Base-by-base conservation (phyloP, 495 filamentous ascomycete genomes). In the Aspergillus incahuasiensis region DNA sequence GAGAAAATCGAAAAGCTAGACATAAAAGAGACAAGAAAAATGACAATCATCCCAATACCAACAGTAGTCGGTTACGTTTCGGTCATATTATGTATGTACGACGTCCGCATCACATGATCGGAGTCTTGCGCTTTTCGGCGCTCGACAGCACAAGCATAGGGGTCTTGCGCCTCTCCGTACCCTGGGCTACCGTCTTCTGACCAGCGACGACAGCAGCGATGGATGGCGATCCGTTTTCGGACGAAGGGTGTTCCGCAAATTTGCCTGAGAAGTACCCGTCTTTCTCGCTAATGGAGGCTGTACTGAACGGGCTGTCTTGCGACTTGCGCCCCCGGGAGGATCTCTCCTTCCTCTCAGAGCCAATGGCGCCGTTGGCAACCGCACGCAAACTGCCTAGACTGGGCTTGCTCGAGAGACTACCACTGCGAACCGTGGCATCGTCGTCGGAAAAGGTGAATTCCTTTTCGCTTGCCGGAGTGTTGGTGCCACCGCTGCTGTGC, bases 111-210 rank as follows among this genome's bases (percentile, higher is more conserved):
- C 71, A 76, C 67, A 76, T 69, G 65, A 86, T 74, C 46, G 85
- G 78, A 68, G 82, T 88, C 78, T 90, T 96, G 66, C 91, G 87
- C 83, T 96, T 96, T 74, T 95, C 91, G 54, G 88, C 89, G 66
- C 85, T 90, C 54, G 85, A 91, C 46, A 96, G 80, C 56, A 97
- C 87, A 68, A 96, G 82, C 79, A 90, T 86, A 11, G 90, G 86
- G 47, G 86, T 88, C 80, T 86, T 92, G 66, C 88, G 87, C 66
- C 86, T 81, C 46, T 85, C 85, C 39, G 80, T 79, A 61, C 70
- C 73, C 59, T 75, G 73, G 48, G 66, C 61, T 57, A 59, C 67
- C 54, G 69, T 71, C 58, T 71, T 74, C 64, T 76, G 73, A 47
- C 73, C 71, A 50, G 75, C 74, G 60, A 78, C 75, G 59, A 78